Base-by-base conservation (phyloP, 257 asterid genomes). In the Osmanthus fragrans region DNA sequence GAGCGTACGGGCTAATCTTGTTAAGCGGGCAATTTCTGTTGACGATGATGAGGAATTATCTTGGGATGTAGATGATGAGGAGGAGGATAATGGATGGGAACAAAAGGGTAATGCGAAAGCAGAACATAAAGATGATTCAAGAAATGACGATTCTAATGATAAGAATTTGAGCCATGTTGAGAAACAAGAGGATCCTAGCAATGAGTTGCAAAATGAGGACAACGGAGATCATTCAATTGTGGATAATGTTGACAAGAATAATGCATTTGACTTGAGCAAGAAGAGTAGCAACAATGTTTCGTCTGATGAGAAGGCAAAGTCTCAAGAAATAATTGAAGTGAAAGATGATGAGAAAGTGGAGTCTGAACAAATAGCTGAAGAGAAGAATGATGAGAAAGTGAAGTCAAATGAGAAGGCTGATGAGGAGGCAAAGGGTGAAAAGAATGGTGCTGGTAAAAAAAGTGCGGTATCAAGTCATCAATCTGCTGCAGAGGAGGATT, bases 21-120 rank as follows among this genome's bases (percentile, higher is more conserved):
- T 94, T 77, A 94, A 71, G 86, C 84, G 98, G 80, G 94, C 92
- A 6, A 90, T 88, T 51, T 79, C 90, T 0, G 84, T 85, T 63
- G 97, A 92, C 74, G 90, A 88, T 32, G 97, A 92, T 4, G 97
- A 93, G 73, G 98, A 91, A 78, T 87, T 90, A 66, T 85, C 96
- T 10, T 94, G 97, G 98, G 98, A 94, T 75, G 90, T 94, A 1
- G 97, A 94, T 34, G 91, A 89, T 3, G 71, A 80, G 0, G 75
- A 76, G 60, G 83, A 81, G 47, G 47, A 40, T 29, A 42, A 73
- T 42, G 71, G 34, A 49, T 16, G 29, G 45, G 78, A 27, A 60
- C 5, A 5, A 37, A 72, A 37, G 63, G 34, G 54, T 60, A 40
- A 25, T 58, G 83, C 45, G 80, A 73, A 74, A 71, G 37, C 23